Percentiles rank a stretch among this genome's conserved stretches.
Evolutionary conservation across 768 basidiomycete species (phyloP).

Genomic region (Holtermannia corniformis): DNA sequence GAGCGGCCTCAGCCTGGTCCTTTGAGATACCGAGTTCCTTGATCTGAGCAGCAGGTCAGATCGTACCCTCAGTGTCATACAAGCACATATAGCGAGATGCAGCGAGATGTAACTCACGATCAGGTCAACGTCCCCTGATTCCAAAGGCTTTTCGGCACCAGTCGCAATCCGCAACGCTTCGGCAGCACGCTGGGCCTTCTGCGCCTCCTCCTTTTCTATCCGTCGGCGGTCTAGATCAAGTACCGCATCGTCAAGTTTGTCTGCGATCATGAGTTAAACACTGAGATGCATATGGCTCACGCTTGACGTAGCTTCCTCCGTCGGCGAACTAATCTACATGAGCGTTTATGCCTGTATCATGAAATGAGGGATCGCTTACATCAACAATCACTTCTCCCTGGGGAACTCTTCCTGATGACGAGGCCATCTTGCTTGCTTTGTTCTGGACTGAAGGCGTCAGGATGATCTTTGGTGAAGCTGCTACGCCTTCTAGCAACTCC

Average conservation of each 20-base stretch:
- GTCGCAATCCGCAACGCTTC: constrained; percentile 20
- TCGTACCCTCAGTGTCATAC: no score
- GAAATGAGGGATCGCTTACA: constrained; percentile 12
- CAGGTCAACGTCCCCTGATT: constrained; percentile 28
- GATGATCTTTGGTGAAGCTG: no score
- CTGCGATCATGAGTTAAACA: constrained; percentile 5
- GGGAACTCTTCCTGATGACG: constrained; percentile 25
- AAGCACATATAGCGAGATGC: no score
- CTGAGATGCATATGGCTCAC: constrained; percentile 6
- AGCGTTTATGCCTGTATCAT: not conserved
- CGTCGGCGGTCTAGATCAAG: constrained; percentile 20
- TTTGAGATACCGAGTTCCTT: constrained; percentile 20
- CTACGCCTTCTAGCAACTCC: no score
- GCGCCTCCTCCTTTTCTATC: constrained; percentile 27
- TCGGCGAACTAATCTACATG: constrained; percentile 22
- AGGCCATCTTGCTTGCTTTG: not conserved
- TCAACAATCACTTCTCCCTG: constrained; percentile 37
- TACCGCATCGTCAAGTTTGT: constrained; percentile 29
- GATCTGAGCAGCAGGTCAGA: constrained; percentile 10
- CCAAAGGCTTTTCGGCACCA: constrained; percentile 4
- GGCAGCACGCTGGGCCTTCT: constrained; percentile 30
- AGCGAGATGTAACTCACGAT: constrained; percentile 30
- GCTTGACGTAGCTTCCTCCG: constrained; percentile 33
- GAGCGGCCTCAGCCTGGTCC: constrained; percentile 14
- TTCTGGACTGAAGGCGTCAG: no score